These are phyloP conservation scores for Marvania coccoides DNA, from an alignment of 139 green algal species.

Conservation along the genomic window DNA sequence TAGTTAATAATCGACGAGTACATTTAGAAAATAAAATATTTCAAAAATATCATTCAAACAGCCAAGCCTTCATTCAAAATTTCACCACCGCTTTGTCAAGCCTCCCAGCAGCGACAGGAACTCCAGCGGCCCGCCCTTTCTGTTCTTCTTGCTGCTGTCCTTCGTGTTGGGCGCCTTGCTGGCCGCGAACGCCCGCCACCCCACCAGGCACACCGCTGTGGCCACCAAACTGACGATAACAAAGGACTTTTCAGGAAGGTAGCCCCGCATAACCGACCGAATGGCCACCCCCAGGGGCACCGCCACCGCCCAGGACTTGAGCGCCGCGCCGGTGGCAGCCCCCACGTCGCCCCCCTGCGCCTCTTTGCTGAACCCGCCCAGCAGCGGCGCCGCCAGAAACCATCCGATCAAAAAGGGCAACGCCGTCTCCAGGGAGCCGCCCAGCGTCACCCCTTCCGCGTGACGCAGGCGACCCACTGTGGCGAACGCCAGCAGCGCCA, in stretches of 20 bases:
- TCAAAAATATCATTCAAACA: neutral
- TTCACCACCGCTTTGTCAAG: slow-evolving; percentile 51
- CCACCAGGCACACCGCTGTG: slow-evolving; percentile 59
- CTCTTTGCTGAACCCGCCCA: slow-evolving; percentile 43
- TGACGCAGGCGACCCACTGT: slow-evolving; percentile 59
- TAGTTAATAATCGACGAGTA: neutral
- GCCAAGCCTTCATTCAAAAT: too few relatives aligned
- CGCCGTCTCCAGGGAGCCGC: slow-evolving; percentile 44
- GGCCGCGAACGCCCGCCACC: slow-evolving; percentile 53
- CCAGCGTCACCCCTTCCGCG: slow-evolving; percentile 26
- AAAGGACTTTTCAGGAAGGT: slow-evolving; percentile 61
- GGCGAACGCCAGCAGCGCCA: slow-evolving; percentile 64
- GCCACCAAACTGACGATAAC: slow-evolving; percentile 51
- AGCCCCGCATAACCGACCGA: slow-evolving; percentile 43
- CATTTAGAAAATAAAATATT: neutral
- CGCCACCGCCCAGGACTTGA: slow-evolving; percentile 58
- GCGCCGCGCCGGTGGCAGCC: slow-evolving; percentile 45
- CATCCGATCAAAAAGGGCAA: slow-evolving; percentile 71
- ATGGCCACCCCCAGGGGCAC: slow-evolving; percentile 54
- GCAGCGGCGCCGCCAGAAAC: slow-evolving; percentile 36
- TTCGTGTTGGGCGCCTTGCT: slow-evolving; percentile 26
- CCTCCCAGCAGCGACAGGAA: slow-evolving; percentile 54
- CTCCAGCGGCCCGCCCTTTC: slow-evolving; percentile 53
- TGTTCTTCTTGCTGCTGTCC: slow-evolving; percentile 26
- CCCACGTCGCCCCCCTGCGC: slow-evolving; percentile 35